Base-by-base conservation (phyloP, 257 asterid species). In the Ocimum tenuiflorum region DNA sequence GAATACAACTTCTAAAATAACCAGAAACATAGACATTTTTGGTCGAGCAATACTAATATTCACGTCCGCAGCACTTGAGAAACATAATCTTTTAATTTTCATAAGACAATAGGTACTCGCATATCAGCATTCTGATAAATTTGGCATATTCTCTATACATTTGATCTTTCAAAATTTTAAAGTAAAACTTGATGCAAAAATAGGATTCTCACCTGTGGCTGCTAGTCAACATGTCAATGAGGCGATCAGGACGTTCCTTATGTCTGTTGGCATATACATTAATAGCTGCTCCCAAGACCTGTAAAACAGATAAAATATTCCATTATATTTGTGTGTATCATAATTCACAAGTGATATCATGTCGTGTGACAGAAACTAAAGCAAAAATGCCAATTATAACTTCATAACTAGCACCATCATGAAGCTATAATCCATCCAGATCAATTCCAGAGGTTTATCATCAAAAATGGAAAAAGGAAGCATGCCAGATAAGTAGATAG, bases 211-310 rank as follows among this genome's bases (percentile, higher is more conserved):
- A 88, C 96, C 94, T 89, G 84, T 92, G 99, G 79, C 90, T 87
- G 73, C 99, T 92, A 52, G 88, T 87, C 78, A 92, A 77, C 99
- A 89, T 89, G 89, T 89, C 97, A 77, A 87, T 92, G 80, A 92
- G 96, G 72, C 99, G 95, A 81, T 92, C 97, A 33, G 99, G 96
- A 11, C 97, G 91, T 81, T 92, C 99, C 79, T 92, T 92, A 80
- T 89, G 97, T 69, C 85, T 86, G 82, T 89, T 92, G 63, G 99
- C 99, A 68, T 92, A 92, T 50, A 89, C 99, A 70, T 89, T 92
- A 27, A 92, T 89, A 63, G 97, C 96, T 70, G 97, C 97, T 60
- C 99, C 97, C 83, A 89, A 77, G 69, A 92, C 99, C 96, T 88
- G 80, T 58, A 75, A 64, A 55, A 60, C 62, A 63, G 56, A 67